These are phyloP conservation scores for Myxozyma kluyveri DNA, from an alignment of 805 yeast species.

Conservation along the genomic window DNA sequence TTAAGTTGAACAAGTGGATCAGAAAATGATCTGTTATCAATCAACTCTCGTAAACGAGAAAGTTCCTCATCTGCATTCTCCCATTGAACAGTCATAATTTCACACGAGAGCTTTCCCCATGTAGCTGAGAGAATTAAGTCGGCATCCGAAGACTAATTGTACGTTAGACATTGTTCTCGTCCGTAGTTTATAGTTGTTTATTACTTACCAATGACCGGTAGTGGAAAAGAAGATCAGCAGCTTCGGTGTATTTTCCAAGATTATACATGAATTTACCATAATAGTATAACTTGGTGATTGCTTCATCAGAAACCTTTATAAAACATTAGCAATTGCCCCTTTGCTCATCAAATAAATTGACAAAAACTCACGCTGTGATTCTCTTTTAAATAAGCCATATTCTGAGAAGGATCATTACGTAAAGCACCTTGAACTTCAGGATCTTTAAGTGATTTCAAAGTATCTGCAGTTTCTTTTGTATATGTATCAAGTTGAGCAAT, in stretches of 20 bases:
- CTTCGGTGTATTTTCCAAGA: conserved; percentile 60
- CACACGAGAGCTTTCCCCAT: conserved; percentile 68
- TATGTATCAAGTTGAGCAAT: conserved; percentile 36
- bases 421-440: conserved; percentile 53
- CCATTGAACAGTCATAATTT: conserved; percentile 54
- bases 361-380: conserved; percentile 40
- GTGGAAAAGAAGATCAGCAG: conserved; percentile 56
- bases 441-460: conserved; percentile 34
- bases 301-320: conserved; percentile 40
- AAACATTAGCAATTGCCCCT: too few relatives aligned
- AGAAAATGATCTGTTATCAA: conserved; percentile 51
- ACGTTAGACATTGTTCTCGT: neutral
- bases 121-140: conserved; percentile 55
- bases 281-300: conserved; percentile 52
- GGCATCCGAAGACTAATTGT: conserved; percentile 44
- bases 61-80: conserved; percentile 54
- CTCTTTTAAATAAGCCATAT: conserved; percentile 47
- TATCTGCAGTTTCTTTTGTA: conserved; percentile 23
- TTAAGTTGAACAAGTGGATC: conserved; percentile 59
- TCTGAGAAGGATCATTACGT: conserved; percentile 55
- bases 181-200: neutral
- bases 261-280: conserved; percentile 63
- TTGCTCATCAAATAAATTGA: too few relatives aligned
- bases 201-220: conserved; percentile 46
- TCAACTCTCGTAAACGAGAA: conserved; percentile 53